Evolutionary conservation across 192 early-diverging fungal species (phyloP), one percentile per base, ranked within the genome.

Genomic region (Backusella morwellensis): DNA sequence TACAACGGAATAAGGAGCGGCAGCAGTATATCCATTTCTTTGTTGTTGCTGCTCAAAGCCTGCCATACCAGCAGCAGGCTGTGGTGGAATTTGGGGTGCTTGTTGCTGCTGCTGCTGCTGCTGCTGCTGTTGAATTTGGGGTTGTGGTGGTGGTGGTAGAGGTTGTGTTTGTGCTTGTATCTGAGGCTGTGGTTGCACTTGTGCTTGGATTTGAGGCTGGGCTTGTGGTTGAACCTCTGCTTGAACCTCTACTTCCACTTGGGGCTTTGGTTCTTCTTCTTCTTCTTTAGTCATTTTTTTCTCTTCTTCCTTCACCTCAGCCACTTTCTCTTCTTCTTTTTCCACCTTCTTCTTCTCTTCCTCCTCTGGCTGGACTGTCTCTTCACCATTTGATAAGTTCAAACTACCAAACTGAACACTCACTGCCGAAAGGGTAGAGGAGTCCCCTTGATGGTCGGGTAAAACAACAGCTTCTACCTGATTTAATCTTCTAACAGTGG

Each of bases 331-430:
- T 34, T 44, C 26, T 19, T 72, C 40, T 1, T 74, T 68, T 38
- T 74, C 54, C 7, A n/a, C 35, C 41, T 59, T 52, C 1, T 36
- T 26, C 41, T 42, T 40, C 12, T 40, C 35, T 32, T 42, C 56
- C 41, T 74, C 40, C 6, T 40, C 56, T 21, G 35, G 32, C n/a
- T 54, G 35, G 35, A 26, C 0, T 0, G n/a, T 42, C 32, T 40
- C 38, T 38, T 80, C 78, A 15, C 52, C 76, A 44, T 81, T 70
- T 1, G 50, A 44, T 23, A 77, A 34, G 35, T 77, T 77, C 36
- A 81, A 59, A 35, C 76, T 81, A 17, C 80, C 80, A 70, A 81
- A 81, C 12, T 77, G 80, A n/a, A 81, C 73, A 74, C 66, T 77
- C 29, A 81, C 66, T 9, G 26, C 68, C 2, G 52, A 67, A 52